phyloP scores from a whole-genome alignment of 2,329 filamentous ascomycete species.

The Alternaria ethzedia region DNA sequence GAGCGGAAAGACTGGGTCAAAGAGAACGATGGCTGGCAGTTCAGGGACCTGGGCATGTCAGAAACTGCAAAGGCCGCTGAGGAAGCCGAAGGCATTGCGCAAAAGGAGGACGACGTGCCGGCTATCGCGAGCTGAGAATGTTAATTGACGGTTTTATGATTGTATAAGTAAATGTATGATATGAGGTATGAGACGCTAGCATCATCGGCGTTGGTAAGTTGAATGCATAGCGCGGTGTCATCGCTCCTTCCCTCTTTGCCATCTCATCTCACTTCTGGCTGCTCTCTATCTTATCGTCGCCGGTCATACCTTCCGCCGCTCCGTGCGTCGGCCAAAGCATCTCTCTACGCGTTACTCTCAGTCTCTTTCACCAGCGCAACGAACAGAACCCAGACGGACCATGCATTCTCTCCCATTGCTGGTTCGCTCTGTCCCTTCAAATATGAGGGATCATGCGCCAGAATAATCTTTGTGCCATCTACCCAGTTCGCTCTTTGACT shows the following conservation, averaged over 20 bases:
- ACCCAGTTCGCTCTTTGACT: constrained; percentile 4
- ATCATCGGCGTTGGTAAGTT: constrained; percentile 18
- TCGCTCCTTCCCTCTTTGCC: constrained; percentile 7
- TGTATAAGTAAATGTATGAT: constrained; percentile 24
- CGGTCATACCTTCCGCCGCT: not conserved
- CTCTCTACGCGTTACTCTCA: constrained; percentile 1
- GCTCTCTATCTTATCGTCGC: not conserved
- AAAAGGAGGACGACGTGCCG: constrained; percentile 24
- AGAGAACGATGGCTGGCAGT: constrained; percentile 70
- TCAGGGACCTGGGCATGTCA: constrained; percentile 73
- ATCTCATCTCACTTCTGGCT: not conserved
- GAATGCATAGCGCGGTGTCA: constrained; percentile 16
- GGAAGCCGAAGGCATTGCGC: constrained; percentile 24
- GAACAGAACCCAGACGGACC: constrained; percentile 39
- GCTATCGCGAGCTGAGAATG: constrained; percentile 11
- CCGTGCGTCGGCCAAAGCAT: not conserved
- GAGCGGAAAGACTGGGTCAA: constrained; percentile 79
- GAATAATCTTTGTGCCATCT: constrained; percentile 25
- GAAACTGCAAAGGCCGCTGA: constrained; percentile 23
- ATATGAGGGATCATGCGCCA: constrained; percentile 23
- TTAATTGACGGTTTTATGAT: not conserved
- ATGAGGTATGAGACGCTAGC: constrained; percentile 16
- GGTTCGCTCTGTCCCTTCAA: constrained; percentile 25
- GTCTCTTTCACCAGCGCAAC: constrained; percentile 29
- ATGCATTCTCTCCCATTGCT: constrained; percentile 26